Base-by-base conservation (phyloP, 164 flowering plant genomes). In the Stephania yunnanensis region DNA sequence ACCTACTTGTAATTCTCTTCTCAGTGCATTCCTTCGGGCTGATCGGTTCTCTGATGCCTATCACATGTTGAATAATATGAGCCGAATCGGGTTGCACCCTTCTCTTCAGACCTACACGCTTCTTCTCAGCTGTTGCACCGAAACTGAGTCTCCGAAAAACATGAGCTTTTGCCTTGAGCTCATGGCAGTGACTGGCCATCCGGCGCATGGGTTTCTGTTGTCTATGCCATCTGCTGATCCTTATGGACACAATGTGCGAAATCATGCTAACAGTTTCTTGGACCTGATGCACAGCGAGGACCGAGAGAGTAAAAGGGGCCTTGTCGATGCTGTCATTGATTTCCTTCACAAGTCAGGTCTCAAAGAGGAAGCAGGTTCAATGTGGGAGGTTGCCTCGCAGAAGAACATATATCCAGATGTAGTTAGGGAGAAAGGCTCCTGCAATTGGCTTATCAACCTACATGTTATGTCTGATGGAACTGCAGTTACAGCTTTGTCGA, bases 401-500 rank as follows among this genome's bases (percentile, higher is more conserved):
- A 92, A 84, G 85, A 92, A 91, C 81, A 93, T 96, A 7, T 96
- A 94, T 65, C 97, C 98, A 0, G 97, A 94, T 75, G 95, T 91
- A 4, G 87, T 95, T 13, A 87, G 75, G 75, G 90, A 90, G 87
- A 94, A 91, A 78, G 83, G 92, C 65, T 83, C 92, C 15, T 84
- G 87, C 65, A 91, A 91, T 79, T 95, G 98, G 98, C 93, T 95
- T 64, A 93, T 95, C 13, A 93, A 95, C 76, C 89, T 96, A n/a
- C 98, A 96, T 73, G 94, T 96, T 5, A 96, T 96, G 98, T 96
- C 99, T 10, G 95, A 94, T 78, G 98, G 99, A 11, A 96, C 99
- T 53, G 98, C 99, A 0, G 89, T 94, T 46, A 94, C 92, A 7
- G 97, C 99, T 0, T 83, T 94, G 12, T 92, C 98, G 2, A 87